Evolutionary conservation across 1,139 yeast species (phyloP), one percentile per base, ranked within the genome.

Genomic region (Blastobotrys raffinosifermentans): DNA sequence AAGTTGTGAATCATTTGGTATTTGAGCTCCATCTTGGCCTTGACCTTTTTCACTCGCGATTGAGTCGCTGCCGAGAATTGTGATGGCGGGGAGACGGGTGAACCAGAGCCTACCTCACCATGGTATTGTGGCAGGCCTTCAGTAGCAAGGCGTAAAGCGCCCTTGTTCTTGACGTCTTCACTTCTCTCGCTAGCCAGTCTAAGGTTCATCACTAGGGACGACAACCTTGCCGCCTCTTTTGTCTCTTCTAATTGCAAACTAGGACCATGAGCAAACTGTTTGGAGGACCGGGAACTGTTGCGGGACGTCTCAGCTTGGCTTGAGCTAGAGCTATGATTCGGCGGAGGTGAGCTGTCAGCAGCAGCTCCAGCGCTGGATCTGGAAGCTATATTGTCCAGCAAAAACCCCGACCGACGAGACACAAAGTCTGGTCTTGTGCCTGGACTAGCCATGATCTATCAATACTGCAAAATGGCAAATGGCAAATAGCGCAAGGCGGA

Each of bases 31-130:
- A 79, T 44, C 58, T 70, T 67, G 4, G 72, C 60, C 44, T 69
- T 69, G 14, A 76, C 78, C 44, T 70, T 67, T 39, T 73, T 75
- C 0, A 78, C 81, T 31, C 83, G 53, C 9, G 69, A 59, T 14
- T 65, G 50, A 1, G 79, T 71, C 1, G 47, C 45, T 5, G 50
- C 34, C 5, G 69, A 60, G 16, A 43, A 19, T 4, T 34, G 31
- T n/a, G 23, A 16, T n/a, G 21, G 17, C 22, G 16, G 29, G 16
- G 25, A 2, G 4, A 15, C 10, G 19, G 15, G n/a, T 29, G 22
- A 17, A 18, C 31, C 4, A 18, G 31, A 13, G 11, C 4, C 22
- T 13, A 9, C 6, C 15, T 18, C 13, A 17, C 18, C 16, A 32
- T 16, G 17, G 30, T 15, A 8, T 35, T 18, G 6, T 29, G 19